Base-by-base conservation (phyloP, 495 filamentous ascomycete genomes). In the Xylaria acuta region DNA sequence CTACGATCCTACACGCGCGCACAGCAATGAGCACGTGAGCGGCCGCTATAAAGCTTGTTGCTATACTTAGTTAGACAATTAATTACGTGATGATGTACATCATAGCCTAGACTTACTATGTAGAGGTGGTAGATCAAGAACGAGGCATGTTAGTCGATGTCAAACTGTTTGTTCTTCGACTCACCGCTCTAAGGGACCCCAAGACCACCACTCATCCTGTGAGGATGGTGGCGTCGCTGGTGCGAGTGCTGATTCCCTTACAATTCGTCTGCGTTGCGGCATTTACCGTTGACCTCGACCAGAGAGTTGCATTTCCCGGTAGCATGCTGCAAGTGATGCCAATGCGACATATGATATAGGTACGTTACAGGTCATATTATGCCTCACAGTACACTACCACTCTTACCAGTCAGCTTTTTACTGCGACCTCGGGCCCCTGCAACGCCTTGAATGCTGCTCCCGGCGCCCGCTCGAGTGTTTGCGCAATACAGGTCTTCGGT, bases 251-350 rank as follows among this genome's bases (percentile, higher is more conserved):
- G 43, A 51, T 38, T 53, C 47, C 14, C 30, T 40, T 47, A 2
- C 43, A 67, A 67, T 67, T 30, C 32, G 64, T 32, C 7, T 53
- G n/a, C 27, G 6, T 7, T 67, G 64, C 64, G 64, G 64, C 27
- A 67, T 67, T 67, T 67, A 53, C 64, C 64, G 65, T 41, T 41
- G 49, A 69, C 53, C 66, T 45, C 53, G n/a, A 69, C 53, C 66
- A 69, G 38, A 59, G 38, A 27, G 25, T 14, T 45, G 27, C 53
- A 20, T 69, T 32, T 60, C 38, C 16, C 38, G 66, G 66, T 58
- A 47, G 16, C 11, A 22, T 69, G 40, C 66, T 59, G 53, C 53
- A 69, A 67, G 51, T 45, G 66, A 69, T 58, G 40, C 66, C 47
- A 34, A 60, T 25, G 45, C 66, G 1, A n/a, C 36, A 58, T 41